A percentile compares a stretch with the other conserved stretches of the same genome.
These are phyloP conservation scores for Leishmania guyanensis DNA, from an alignment of 208 protist genomes.

Conservation along the genomic window DNA sequence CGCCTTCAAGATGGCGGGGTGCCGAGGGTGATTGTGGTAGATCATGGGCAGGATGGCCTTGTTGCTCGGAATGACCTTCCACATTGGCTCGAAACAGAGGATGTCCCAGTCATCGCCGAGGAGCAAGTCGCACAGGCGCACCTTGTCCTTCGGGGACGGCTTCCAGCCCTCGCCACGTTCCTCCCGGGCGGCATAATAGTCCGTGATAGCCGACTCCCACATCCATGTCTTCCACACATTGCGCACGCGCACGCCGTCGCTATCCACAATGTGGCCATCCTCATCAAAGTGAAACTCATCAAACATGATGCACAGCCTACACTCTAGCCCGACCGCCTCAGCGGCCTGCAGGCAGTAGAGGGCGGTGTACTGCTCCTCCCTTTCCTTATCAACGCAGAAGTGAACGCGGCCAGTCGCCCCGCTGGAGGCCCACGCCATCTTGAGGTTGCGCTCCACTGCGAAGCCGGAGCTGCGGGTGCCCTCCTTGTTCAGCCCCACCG, in stretches of 20 bases:
- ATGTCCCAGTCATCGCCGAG: conserved; percentile 73
- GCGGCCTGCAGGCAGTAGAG: conserved; percentile 79
- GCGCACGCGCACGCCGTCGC: conserved; percentile 74
- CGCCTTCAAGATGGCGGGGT: conserved; percentile 68
- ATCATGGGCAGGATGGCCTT: conserved; percentile 91
- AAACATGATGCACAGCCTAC: conserved; percentile 87
- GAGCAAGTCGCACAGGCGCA: conserved; percentile 86
- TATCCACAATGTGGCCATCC: conserved; percentile 69
- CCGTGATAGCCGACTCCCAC: conserved; percentile 88
- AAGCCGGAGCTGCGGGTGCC: conserved; percentile 68
- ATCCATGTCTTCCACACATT: conserved; percentile 93
- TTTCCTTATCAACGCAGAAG: conserved; percentile 87
- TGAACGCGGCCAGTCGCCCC: conserved; percentile 79
- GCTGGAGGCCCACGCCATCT: conserved; percentile 60
- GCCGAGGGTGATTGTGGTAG: conserved; percentile 81
- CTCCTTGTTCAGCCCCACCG: conserved; percentile 59
- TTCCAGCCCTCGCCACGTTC: conserved; percentile 72
- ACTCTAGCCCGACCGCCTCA: conserved; percentile 69
- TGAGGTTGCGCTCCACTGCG: conserved; percentile 59
- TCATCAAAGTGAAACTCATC: conserved; percentile 90
- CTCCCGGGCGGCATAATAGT: conserved; percentile 60
- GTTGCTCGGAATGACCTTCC: conserved; percentile 93
- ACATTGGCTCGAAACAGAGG: conserved; percentile 90
- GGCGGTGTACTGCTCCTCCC: conserved; percentile 90
- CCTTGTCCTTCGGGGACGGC: conserved; percentile 68